phyloP scores from a whole-genome alignment of 768 basidiomycete genomes.

The Lactarius sp. region DNA sequence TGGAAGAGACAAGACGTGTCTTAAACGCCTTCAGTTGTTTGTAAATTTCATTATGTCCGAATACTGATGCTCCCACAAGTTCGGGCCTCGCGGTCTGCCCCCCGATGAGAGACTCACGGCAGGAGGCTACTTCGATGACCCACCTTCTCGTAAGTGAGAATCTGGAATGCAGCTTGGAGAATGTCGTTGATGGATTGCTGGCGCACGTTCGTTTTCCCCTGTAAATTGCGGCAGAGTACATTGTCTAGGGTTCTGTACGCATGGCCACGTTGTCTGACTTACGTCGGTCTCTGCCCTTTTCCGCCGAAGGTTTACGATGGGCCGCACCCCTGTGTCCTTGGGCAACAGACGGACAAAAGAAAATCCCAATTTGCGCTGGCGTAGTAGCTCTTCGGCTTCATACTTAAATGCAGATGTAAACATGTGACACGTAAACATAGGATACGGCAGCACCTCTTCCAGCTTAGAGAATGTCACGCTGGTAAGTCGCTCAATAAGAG shows the following conservation, averaged over 20 bases:
- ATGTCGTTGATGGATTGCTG: constrained; percentile 82
- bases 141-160: constrained; percentile 86
- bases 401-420: constrained; percentile 36
- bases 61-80: constrained; percentile 75
- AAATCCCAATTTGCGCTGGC: constrained; percentile 72
- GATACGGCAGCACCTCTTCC: constrained; percentile 47
- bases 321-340: constrained; percentile 91
- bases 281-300: constrained; percentile 39
- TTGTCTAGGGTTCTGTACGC: constrained; percentile 31
- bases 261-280: constrained; percentile 3
- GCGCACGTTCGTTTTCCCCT: constrained; percentile 21
- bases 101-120: background rate
- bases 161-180: constrained; percentile 77
- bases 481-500: constrained; percentile 72
- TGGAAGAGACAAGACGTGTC: constrained; percentile 37
- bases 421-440: background rate
- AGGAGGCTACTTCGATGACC: constrained; percentile 9
- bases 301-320: constrained; percentile 84
- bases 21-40: constrained; percentile 68
- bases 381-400: constrained; percentile 60
- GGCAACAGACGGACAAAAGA: constrained; percentile 87
- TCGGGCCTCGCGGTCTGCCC: constrained; percentile 56
- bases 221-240: background rate
- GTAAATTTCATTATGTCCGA: constrained; percentile 81
- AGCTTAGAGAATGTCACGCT: constrained; percentile 66